Base-by-base conservation (phyloP, 176 grass and related monocot species). In the Oryza nivara region DNA sequence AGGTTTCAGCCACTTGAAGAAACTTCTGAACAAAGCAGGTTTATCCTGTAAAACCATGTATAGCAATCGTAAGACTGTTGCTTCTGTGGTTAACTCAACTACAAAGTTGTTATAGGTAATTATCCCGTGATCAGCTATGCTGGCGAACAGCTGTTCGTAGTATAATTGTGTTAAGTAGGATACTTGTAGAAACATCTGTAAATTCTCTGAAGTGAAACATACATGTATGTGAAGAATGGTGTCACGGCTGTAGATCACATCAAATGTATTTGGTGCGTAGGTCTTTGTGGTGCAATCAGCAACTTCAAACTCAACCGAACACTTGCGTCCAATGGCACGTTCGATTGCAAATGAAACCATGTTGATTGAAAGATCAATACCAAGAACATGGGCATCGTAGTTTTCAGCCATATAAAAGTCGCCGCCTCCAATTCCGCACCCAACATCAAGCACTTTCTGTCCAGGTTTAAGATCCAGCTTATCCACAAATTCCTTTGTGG, bases 351-450 rank as follows among this genome's bases (percentile, higher is more conserved):
- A 96, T 19, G 96, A 99, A 43, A 99, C 70, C 96, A 99, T 99
- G 84, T 99, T 99, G 44, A 99, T 90, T 23, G 96, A 99, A 73
- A 99, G 96, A 77, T 99, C 96, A 17, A 99, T 99, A 26, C 96
- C 96, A 35, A 99, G 85, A 41, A 99, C 93, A 83, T 99, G 89
- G n/a, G 77, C 91, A 75, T 96, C 93, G 23, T 89, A 96, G 60
- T 95, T 96, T 17, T 92, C 96, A 81, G 96, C 89, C 96, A 99
- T 99, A 68, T 99, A 96, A 46, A 99, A 99, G 58, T 99, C 93
- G 0, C 96, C 96, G 19, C 96, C 96, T 67, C 96, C 96, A 30
- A 99, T 99, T 28, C 96, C 96, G 7, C 96, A 99, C 22, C 96
- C 96, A 5, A 99, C 96, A 86, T 99, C 96, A 26, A 99, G 89